phyloP scores from a whole-genome alignment of 2,329 filamentous ascomycete species.

The Gyromitra esculenta region DNA sequence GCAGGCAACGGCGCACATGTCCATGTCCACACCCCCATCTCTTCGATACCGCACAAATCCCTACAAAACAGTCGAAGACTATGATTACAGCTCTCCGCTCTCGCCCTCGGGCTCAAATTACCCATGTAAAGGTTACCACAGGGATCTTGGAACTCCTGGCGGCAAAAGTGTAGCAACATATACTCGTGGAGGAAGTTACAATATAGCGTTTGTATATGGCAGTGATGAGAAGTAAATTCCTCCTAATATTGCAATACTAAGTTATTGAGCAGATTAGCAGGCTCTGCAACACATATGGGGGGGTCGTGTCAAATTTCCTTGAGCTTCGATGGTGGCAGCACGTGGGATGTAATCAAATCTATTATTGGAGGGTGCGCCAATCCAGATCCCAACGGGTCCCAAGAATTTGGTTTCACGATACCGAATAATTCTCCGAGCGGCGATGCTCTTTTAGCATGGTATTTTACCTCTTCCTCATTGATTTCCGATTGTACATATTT shows the following conservation, averaged over 20 bases:
- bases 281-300: constrained; percentile 82
- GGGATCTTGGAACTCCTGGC: constrained; percentile 55
- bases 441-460: constrained; percentile 82
- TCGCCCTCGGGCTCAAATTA: constrained; percentile 71
- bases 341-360: constrained; percentile 89
- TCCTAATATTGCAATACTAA: constrained; percentile 9
- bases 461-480: background rate
- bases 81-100: constrained; percentile 68
- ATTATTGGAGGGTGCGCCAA: constrained; percentile 87
- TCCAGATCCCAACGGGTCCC: constrained; percentile 58
- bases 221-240: background rate
- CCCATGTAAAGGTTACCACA: constrained; percentile 74
- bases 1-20: constrained; percentile 41
- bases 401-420: constrained; percentile 71
- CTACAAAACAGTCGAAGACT: constrained; percentile 59
- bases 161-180: constrained; percentile 63
- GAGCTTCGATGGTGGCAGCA: constrained; percentile 78
- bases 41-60: constrained; percentile 47
- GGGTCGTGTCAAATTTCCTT: constrained; percentile 91
- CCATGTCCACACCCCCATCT: constrained; percentile 68
- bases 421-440: constrained; percentile 75
- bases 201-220: constrained; percentile 62
- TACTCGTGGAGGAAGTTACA: constrained; percentile 70
- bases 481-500: background rate
- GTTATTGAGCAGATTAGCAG: constrained; percentile 66